Evolutionary conservation across 305 asterid species (phyloP).

Genomic region (Plantago coronopus): DNA sequence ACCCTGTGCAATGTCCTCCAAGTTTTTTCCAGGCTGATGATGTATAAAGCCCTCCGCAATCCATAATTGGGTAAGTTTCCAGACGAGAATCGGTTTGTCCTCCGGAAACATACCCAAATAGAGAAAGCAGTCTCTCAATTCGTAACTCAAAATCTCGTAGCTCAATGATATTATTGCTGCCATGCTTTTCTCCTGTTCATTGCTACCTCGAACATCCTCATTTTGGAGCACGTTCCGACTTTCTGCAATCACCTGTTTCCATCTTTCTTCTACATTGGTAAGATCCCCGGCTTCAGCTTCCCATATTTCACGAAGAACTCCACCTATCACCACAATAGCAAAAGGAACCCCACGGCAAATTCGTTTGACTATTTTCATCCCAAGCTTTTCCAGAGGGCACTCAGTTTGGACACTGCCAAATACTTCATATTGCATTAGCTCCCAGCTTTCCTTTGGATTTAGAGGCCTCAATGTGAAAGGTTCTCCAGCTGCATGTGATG

Average conservation of each 20-base stretch:
- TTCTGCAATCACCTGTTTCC: neutral
- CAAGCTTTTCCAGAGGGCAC: neutral
- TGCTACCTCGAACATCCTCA: no score
- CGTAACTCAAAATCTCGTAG: neutral
- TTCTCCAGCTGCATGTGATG: neutral
- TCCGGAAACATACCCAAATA: slow-evolving; percentile 19
- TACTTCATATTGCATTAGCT: neutral
- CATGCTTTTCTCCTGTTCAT: neutral
- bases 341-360: neutral
- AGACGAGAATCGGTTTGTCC: slow-evolving; percentile 2
- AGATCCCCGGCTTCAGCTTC: neutral
- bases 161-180: neutral
- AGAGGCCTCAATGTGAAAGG: neutral
- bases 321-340: neutral
- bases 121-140: slow-evolving; percentile 16
- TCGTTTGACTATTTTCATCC: neutral
- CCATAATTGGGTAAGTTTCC: slow-evolving; percentile 19
- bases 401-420: neutral
- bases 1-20: slow-evolving; percentile 17
- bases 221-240: no score
- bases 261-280: neutral
- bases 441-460: neutral
- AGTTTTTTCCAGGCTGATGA: neutral
- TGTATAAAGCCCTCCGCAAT: slow-evolving; percentile 17
- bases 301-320: neutral